Evolutionary conservation across 768 basidiomycete genomes (phyloP).

Genomic region (Phylloporus sp.): DNA sequence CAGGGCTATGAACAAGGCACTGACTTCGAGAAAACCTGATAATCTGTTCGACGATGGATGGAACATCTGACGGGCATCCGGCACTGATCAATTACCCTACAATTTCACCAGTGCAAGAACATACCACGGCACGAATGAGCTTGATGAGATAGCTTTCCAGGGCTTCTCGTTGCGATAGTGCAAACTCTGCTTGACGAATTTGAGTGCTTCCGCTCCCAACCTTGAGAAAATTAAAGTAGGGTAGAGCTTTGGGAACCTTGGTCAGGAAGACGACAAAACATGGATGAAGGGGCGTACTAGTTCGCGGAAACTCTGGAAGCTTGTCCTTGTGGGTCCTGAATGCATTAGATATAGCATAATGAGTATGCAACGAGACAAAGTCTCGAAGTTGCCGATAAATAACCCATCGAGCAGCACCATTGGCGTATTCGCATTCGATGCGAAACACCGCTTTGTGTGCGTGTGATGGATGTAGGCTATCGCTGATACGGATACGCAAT

Average conservation of each 20-base stretch:
- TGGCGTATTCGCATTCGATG: slow-evolving; percentile 95
- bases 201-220: slow-evolving; percentile 51
- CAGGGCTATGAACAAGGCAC: slow-evolving; percentile 75
- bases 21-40: slow-evolving; percentile 87
- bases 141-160: slow-evolving; percentile 86
- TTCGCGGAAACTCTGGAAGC: slow-evolving; percentile 89
- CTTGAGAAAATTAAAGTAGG: slow-evolving; percentile 84
- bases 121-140: slow-evolving; percentile 84
- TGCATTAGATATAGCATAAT: slow-evolving; percentile 82
- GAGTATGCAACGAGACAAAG: slow-evolving; percentile 83
- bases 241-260: slow-evolving; percentile 51
- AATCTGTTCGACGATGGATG: slow-evolving; percentile 89
- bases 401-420: slow-evolving; percentile 89
- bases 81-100: neutral
- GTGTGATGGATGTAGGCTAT: slow-evolving; percentile 78
- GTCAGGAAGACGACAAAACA: neutral
- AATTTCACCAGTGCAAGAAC: slow-evolving; percentile 21
- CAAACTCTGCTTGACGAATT: slow-evolving; percentile 67
- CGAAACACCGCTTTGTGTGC: slow-evolving; percentile 76
- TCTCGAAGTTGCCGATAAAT: slow-evolving; percentile 91
- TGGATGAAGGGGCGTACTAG: slow-evolving; percentile 42
- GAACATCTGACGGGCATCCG: slow-evolving; percentile 3
- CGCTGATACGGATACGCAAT: slow-evolving; percentile 77
- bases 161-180: slow-evolving; percentile 72
- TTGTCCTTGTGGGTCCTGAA: slow-evolving; percentile 67